A percentile compares a stretch with the other conserved stretches of the same genome.
phyloP scores from a whole-genome alignment of 345 rosid genomes.

The Odontarrhena argentea region DNA sequence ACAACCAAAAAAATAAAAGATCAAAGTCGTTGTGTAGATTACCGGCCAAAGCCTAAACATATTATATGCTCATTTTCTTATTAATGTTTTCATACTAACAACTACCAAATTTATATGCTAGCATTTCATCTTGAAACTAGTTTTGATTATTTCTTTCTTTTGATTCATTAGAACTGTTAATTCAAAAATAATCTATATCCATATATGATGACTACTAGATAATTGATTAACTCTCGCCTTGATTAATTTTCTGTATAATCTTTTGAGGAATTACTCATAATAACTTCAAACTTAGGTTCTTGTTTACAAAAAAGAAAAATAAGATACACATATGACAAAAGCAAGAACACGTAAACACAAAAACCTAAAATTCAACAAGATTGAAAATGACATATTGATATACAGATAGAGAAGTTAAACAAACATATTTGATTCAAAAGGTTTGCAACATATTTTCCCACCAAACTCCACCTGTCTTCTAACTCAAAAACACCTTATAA shows the following conservation, averaged over 20 bases:
- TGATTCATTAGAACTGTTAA: neutral
- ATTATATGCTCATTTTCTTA: neutral
- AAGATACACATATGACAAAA: neutral
- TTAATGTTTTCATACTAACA: conserved; percentile 14
- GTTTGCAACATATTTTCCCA: conserved; percentile 22
- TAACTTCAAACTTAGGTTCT: neutral
- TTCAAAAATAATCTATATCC: neutral
- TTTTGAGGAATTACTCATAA: neutral
- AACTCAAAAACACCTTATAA: conserved; percentile 21
- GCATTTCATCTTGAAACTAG: neutral
- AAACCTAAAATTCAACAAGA: conserved; percentile 34
- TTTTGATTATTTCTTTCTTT: neutral
- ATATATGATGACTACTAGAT: neutral
- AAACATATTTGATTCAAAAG: conserved; percentile 20
- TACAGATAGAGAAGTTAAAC: conserved; percentile 43
- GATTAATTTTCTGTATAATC: neutral
- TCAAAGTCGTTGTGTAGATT: conserved; percentile 37
- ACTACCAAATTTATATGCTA: neutral
- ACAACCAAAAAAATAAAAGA: neutral
- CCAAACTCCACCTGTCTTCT: conserved; percentile 37
- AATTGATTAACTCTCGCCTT: neutral
- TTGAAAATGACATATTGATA: conserved; percentile 30
- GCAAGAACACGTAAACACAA: conserved; percentile 17
- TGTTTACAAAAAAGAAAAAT: no score
- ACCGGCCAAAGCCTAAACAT: conserved; percentile 36